Conservation (phyloP, 2,329 filamentous ascomycete genomes). For the Colletotrichum sp. region DNA sequence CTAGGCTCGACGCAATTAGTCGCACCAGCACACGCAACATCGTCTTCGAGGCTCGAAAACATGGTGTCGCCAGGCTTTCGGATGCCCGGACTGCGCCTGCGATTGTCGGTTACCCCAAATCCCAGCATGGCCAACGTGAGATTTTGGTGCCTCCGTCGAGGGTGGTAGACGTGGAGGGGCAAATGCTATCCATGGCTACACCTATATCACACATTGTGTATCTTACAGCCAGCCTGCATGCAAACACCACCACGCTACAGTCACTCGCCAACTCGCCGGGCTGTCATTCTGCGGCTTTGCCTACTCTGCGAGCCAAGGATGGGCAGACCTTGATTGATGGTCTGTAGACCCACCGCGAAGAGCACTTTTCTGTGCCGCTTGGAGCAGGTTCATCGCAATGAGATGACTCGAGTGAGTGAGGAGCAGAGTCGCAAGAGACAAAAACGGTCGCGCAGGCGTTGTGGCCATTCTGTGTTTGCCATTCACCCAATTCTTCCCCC, state of each 20-base stretch:
- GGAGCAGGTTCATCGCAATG: not conserved
- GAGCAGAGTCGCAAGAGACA: not conserved
- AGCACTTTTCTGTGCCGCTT: not conserved
- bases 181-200: not conserved
- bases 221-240: not conserved
- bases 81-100: not conserved
- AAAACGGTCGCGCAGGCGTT: constrained; percentile 14
- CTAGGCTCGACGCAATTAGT: not conserved
- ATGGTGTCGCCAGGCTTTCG: not conserved
- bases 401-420: not conserved
- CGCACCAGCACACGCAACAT: not conserved
- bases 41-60: not conserved
- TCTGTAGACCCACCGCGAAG: not conserved
- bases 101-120: not conserved
- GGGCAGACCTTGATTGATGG: not conserved
- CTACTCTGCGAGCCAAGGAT: not conserved
- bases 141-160: constrained; percentile 6
- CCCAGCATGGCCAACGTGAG: constrained; percentile 8
- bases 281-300: not conserved
- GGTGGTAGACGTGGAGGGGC: not conserved
- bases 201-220: not conserved
- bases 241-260: not conserved
- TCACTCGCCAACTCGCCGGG: not conserved
- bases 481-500: not conserved
- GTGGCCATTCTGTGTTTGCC: not conserved